Evolutionary conservation across 306 rosid genomes (phyloP).

Genomic region (Rosa chinensis): DNA sequence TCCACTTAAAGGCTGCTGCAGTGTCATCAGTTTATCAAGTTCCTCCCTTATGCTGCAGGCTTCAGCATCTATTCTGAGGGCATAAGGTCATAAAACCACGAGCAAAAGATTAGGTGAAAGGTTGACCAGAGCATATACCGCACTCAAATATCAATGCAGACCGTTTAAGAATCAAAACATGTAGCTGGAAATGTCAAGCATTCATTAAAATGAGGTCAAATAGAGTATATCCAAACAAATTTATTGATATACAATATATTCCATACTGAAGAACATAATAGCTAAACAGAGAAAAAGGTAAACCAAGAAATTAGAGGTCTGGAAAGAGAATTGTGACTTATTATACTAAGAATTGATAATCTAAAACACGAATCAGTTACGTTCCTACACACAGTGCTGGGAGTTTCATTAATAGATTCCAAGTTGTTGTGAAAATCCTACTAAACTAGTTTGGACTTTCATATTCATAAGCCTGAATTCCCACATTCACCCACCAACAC

Average conservation of each 20-base stretch:
- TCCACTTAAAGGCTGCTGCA: conserved; percentile 28
- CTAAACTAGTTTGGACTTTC: background rate
- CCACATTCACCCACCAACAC: background rate
- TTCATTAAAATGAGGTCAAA: background rate
- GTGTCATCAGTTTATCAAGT: conserved; percentile 48
- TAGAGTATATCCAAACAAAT: background rate
- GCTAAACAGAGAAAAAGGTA: background rate
- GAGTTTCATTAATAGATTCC: background rate
- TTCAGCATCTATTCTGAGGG: conserved; percentile 88
- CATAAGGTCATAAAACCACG: conserved; percentile 32
- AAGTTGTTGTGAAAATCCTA: background rate
- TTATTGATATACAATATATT: background rate
- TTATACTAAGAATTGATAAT: background rate
- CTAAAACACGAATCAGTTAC: background rate
- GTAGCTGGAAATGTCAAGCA: background rate
- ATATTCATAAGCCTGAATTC: background rate
- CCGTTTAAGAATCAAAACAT: background rate
- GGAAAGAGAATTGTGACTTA: background rate
- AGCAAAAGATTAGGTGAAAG: conserved; percentile 22
- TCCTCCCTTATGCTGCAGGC: conserved; percentile 58
- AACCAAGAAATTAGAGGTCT: background rate
- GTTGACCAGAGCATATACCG: background rate
- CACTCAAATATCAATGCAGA: background rate
- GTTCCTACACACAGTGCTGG: background rate
- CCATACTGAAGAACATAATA: background rate